Conservation (phyloP, 208 protist species). For the Leishmania tropica region DNA sequence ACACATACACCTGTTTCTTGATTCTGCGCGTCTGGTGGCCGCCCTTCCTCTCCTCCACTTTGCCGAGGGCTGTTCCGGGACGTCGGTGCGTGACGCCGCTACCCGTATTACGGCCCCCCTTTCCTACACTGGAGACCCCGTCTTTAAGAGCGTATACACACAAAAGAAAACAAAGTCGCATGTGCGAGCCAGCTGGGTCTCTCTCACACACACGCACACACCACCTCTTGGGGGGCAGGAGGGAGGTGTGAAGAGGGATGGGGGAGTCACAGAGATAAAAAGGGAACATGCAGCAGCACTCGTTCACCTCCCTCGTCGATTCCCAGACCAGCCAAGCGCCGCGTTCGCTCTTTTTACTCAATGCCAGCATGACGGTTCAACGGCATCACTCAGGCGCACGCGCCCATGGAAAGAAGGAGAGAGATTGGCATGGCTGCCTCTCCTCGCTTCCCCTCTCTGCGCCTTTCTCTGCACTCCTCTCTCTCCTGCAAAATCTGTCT, state of each 20-base stretch:
- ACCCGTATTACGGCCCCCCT: background rate
- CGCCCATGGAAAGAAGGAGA: background rate
- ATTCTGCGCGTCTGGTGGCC: background rate
- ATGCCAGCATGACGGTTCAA: background rate
- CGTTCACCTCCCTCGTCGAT: background rate
- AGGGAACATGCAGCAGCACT: background rate
- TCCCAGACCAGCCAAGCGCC: background rate
- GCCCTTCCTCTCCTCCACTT: background rate
- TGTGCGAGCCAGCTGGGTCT: background rate
- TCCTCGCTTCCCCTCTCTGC: background rate
- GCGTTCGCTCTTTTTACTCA: background rate
- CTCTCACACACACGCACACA: background rate
- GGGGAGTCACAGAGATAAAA: background rate
- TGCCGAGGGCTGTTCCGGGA: background rate
- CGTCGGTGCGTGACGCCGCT: background rate
- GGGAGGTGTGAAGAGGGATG: background rate
- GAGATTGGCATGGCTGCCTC: background rate
- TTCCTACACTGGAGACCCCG: background rate
- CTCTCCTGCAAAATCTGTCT: background rate
- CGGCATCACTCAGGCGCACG: conserved; percentile 4
- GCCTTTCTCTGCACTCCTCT: background rate
- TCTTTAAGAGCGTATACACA: background rate
- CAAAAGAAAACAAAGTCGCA: background rate
- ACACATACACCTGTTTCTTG: background rate
- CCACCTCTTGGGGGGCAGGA: background rate